Base-by-base conservation (phyloP, 2,329 filamentous ascomycete genomes). In the Apiospora koreana region DNA sequence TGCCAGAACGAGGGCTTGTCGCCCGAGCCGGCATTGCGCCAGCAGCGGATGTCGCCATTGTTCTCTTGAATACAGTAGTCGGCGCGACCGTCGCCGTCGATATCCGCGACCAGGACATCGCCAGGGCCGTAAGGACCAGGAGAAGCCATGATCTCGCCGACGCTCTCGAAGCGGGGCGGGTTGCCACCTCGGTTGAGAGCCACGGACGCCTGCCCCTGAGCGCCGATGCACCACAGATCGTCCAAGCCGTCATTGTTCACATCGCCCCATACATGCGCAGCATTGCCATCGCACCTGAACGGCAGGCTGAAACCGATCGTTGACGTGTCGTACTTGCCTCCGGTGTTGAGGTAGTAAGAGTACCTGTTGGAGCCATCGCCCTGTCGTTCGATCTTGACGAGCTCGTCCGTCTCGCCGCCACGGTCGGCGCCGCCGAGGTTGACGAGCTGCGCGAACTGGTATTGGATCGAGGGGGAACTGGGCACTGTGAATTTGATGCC, bases 171-270 rank as follows among this genome's bases (percentile, higher is more conserved):
- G 16, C 45, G 45, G 7, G 66, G 66, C 28, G 66, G 66, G 43
- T 68, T 48, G 25, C 66, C 66, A 5, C 66, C 66, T 1, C 66
- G 66, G 66, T 68, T 68, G 31, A 68, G 41, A 18, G 66, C 66
- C n/a, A 68, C 66, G 7, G 66, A 23, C 31, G 66, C 66, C 45
- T 68, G 66, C 10, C 66, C 66, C 66, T 50, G 66, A 18, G 43
- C 43, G 31, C 66, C 66, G 23, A 68, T 68, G 21, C 66, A 68
- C 66, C 66, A 68, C n/a, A 68, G n/a, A 38, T 68, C 66, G 45
- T 68, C 66, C 9, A 68, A 16, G 14, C 66, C 66, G 45, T 68
- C 66, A 35, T 68, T 68, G 66, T 68, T 68, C 18, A 68, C 21
- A 41, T 68, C 66, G 16, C 43, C 66, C 23, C 45, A 68, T 2